phyloP scores from a whole-genome alignment of 139 green algal genomes.

The Marvania coccoides region DNA sequence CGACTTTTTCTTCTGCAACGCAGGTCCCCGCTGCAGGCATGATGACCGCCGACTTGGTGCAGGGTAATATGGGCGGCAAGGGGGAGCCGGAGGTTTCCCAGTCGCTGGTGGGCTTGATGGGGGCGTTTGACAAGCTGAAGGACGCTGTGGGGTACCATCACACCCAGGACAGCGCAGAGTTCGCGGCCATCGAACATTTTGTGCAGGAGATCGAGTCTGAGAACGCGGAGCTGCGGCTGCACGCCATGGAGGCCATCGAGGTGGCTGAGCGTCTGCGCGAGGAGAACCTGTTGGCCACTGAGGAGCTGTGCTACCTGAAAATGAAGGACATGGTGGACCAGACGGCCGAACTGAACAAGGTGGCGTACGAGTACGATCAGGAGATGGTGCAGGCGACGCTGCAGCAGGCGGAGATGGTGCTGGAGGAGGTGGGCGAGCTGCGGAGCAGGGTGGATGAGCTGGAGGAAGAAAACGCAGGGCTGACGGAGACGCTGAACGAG shows the following conservation, averaged over 20 bases:
- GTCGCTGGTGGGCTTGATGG: conserved; percentile 17
- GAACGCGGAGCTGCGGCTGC: conserved; percentile 18
- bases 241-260: conserved; percentile 24
- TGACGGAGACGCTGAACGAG: conserved; percentile 28
- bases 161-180: background rate
- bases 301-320: background rate
- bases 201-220: conserved; percentile 12
- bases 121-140: conserved; percentile 27
- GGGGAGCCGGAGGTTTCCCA: conserved; percentile 1
- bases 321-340: conserved; percentile 23
- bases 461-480: conserved; percentile 28
- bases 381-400: conserved; percentile 36
- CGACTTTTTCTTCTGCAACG: background rate
- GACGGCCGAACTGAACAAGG: conserved; percentile 31
- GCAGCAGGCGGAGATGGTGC: conserved; percentile 18
- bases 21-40: background rate
- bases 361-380: conserved; percentile 37
- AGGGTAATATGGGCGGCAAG: background rate
- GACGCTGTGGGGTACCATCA: conserved; percentile 14
- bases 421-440: conserved; percentile 10
- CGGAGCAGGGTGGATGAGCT: conserved; percentile 15
- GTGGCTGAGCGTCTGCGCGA: conserved; percentile 18
- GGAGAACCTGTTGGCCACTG: background rate
- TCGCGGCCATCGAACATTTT: conserved; percentile 11
- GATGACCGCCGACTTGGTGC: background rate